phyloP scores from a whole-genome alignment of 2,329 filamentous ascomycete genomes.

The Samsoniella hepiali region DNA sequence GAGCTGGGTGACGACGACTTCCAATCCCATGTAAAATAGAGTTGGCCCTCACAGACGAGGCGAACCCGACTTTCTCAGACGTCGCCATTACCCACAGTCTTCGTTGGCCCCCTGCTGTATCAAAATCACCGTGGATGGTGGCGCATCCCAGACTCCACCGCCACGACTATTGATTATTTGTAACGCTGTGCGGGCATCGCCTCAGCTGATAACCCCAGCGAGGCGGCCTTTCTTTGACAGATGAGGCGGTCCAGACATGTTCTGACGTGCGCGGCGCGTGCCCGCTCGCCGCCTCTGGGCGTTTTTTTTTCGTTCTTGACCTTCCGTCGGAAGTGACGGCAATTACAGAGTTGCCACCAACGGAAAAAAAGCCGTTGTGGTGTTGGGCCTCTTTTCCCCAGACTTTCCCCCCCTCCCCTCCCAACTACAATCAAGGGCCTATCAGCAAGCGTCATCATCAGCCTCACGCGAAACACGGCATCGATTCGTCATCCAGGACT shows the following conservation, averaged over 20 bases:
- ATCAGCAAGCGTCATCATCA: not conserved
- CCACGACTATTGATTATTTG: not conserved
- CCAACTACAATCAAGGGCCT: not conserved
- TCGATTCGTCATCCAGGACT: not conserved
- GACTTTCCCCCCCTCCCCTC: not conserved
- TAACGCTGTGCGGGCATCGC: not conserved
- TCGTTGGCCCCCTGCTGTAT: not conserved
- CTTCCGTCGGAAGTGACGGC: not conserved
- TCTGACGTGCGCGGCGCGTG: not conserved
- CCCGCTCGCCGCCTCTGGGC: no score
- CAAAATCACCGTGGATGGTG: not conserved
- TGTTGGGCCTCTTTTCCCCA: not conserved
- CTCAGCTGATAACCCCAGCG: not conserved
- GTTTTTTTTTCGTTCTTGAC: no score
- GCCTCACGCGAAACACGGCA: not conserved
- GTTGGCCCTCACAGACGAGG: not conserved
- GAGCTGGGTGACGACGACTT: not conserved
- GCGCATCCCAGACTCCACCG: not conserved
- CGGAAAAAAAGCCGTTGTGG: not conserved
- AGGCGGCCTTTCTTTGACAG: not conserved
- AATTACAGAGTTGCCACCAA: not conserved
- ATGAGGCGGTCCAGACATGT: not conserved
- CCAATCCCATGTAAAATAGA: not conserved
- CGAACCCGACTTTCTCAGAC: no score
- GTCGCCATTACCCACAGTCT: no score